Percentiles rank a stretch among this genome's conserved stretches.
phyloP scores from a whole-genome alignment of 441 rosid genomes.

The Bocquillonia castaneifolia region DNA sequence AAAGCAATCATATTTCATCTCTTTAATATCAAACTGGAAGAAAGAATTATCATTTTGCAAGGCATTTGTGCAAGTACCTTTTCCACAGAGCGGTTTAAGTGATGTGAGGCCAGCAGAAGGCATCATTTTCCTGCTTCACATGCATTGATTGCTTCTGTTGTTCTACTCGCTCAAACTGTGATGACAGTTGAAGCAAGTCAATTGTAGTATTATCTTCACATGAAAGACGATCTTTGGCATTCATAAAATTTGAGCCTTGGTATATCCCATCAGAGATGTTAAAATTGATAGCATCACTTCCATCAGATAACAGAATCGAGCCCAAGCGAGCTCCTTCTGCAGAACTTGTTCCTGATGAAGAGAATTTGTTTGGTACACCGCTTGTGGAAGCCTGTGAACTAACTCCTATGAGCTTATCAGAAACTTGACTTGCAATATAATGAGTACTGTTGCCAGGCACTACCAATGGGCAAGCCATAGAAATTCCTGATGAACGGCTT shows the following conservation, averaged over 20 bases:
- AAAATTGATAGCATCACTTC: constrained; percentile 28
- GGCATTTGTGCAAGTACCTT: constrained; percentile 18
- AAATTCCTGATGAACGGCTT: constrained; percentile 39
- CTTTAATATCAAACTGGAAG: not conserved
- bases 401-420: constrained; percentile 31
- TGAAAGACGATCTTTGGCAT: constrained; percentile 23
- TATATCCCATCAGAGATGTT: constrained; percentile 25
- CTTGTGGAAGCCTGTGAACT: constrained; percentile 26
- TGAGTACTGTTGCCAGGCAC: constrained; percentile 19
- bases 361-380: constrained; percentile 28
- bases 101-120: constrained; percentile 33
- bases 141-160: constrained; percentile 42
- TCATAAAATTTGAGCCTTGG: constrained; percentile 29
- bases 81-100: constrained; percentile 18
- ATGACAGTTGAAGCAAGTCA: constrained; percentile 54
- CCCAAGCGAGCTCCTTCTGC: constrained; percentile 30
- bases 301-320: constrained; percentile 28
- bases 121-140: constrained; percentile 37
- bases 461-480: constrained; percentile 24
- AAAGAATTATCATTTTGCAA: not conserved
- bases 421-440: constrained; percentile 25
- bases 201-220: constrained; percentile 35
- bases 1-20: not conserved
- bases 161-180: constrained; percentile 53
- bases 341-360: constrained; percentile 31